Conservation (phyloP, 1,139 yeast species). For the Chernovozyma aurita region DNA sequence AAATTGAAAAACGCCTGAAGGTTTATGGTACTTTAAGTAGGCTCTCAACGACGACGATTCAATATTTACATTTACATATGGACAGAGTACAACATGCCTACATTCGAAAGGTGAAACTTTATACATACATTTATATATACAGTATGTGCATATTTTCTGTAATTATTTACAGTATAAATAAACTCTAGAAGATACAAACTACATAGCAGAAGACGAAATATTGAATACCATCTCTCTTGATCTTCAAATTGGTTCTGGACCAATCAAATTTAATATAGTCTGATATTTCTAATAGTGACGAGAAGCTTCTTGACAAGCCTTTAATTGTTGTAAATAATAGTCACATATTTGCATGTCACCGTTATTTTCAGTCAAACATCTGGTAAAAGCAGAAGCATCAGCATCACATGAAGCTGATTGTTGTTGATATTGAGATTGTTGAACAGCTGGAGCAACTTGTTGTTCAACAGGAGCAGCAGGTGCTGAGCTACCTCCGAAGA, state of each 20-base stretch:
- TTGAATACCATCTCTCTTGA: too few relatives aligned
- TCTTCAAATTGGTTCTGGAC: too few relatives aligned
- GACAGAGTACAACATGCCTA: too few relatives aligned
- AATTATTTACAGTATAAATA: neutral
- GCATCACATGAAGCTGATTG: constrained; percentile 70
- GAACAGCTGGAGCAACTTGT: constrained; percentile 34
- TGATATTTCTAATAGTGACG: constrained; percentile 50
- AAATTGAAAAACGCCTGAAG: too few relatives aligned
- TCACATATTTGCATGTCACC: constrained; percentile 98
- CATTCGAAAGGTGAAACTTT: too few relatives aligned
- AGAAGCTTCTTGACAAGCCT: constrained; percentile 95
- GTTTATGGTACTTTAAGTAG: too few relatives aligned
- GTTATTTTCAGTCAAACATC: constrained; percentile 86
- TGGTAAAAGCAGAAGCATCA: constrained; percentile 92
- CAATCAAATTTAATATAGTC: too few relatives aligned
- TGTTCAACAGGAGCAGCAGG: constrained; percentile 47
- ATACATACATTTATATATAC: too few relatives aligned
- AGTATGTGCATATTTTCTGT: too few relatives aligned
- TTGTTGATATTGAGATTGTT: constrained; percentile 38
- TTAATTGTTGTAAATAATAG: constrained; percentile 92
- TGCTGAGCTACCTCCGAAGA: constrained; percentile 75
- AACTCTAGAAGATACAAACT: neutral
- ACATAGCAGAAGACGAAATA: too few relatives aligned
- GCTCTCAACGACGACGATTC: too few relatives aligned
- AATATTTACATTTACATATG: too few relatives aligned